A percentile compares a stretch with the other conserved stretches of the same genome.
Conservation (phyloP, 176 grass and related monocot genomes). For the barley (Hordeum vulgare) region DNA sequence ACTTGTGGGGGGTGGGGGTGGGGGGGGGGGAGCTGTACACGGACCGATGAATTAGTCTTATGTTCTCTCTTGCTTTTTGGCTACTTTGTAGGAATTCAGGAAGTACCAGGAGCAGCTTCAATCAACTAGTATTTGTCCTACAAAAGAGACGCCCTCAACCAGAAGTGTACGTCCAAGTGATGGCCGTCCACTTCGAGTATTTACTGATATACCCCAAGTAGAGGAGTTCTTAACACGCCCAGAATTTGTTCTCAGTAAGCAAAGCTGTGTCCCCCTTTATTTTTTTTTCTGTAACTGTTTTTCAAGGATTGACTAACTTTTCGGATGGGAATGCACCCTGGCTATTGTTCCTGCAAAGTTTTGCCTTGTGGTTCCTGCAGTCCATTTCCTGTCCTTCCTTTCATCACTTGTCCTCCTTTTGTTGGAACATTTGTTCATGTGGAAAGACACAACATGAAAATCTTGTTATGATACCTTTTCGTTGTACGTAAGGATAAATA, state of each 20-base stretch:
- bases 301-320: not conserved
- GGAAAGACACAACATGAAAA: not conserved
- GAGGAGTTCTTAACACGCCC: constrained; percentile 82
- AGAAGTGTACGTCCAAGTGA: constrained; percentile 56
- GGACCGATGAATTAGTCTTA: not conserved
- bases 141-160: constrained; percentile 1
- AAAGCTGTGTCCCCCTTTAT: not conserved
- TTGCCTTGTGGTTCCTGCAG: not conserved
- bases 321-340: not conserved
- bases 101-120: constrained; percentile 66
- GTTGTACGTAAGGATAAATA: not conserved
- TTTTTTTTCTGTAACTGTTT: not conserved
- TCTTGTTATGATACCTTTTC: not conserved
- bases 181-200: constrained; percentile 58
- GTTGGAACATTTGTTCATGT: not conserved
- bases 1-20: no score
- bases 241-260: constrained; percentile 93
- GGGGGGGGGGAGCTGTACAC: no score
- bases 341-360: not conserved
- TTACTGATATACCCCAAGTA: constrained; percentile 83
- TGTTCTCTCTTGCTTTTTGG: not conserved
- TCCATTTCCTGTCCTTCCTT: not conserved
- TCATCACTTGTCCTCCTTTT: not conserved
- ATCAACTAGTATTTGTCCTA: constrained; percentile 39
- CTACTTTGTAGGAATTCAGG: constrained; percentile 57